A percentile compares a stretch with the other conserved stretches of the same genome.
These are phyloP conservation scores for Mycena polygramma DNA, from an alignment of 768 basidiomycete genomes.

Conservation along the genomic window DNA sequence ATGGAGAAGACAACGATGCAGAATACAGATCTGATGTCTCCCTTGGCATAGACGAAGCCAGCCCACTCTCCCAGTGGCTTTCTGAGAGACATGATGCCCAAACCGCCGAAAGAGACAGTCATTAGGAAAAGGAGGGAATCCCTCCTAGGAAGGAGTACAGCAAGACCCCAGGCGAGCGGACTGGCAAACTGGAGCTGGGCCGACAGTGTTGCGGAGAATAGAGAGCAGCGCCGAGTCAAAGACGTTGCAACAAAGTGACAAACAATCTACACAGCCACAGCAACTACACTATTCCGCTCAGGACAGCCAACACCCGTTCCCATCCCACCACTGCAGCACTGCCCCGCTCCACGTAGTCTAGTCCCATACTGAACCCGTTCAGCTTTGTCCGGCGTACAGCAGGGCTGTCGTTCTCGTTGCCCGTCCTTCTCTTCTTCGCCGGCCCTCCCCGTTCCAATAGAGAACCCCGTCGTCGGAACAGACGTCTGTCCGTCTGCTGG, in stretches of 20 bases:
- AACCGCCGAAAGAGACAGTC: conserved; percentile 73
- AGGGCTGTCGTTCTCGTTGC: not conserved
- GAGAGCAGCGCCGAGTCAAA: conserved; percentile 24
- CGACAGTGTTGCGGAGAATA: conserved; percentile 56
- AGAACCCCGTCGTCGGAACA: conserved; percentile 18
- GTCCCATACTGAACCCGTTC: not conserved
- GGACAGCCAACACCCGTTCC: conserved; percentile 3
- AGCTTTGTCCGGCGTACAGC: not conserved
- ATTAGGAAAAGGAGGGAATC: conserved; percentile 68
- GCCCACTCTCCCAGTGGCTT: conserved; percentile 66
- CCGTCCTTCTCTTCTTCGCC: conserved; percentile 15
- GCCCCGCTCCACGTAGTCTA: conserved; percentile 3
- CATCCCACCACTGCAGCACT: conserved; percentile 9
- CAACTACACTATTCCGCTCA: not conserved
- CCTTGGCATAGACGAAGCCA: conserved; percentile 64
- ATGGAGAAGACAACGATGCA: conserved; percentile 77
- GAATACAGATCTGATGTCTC: conserved; percentile 79
- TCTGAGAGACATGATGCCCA: conserved; percentile 72
- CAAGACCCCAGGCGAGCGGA: conserved; percentile 51
- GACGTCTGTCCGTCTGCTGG: conserved; percentile 13
- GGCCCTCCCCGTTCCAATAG: conserved; percentile 4
- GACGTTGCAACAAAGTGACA: not conserved
- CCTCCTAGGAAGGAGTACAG: conserved; percentile 56
- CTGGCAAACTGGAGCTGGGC: conserved; percentile 45
- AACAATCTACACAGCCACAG: not conserved